Base-by-base conservation (phyloP, 768 basidiomycete genomes). In the Mycena sanguinolenta region DNA sequence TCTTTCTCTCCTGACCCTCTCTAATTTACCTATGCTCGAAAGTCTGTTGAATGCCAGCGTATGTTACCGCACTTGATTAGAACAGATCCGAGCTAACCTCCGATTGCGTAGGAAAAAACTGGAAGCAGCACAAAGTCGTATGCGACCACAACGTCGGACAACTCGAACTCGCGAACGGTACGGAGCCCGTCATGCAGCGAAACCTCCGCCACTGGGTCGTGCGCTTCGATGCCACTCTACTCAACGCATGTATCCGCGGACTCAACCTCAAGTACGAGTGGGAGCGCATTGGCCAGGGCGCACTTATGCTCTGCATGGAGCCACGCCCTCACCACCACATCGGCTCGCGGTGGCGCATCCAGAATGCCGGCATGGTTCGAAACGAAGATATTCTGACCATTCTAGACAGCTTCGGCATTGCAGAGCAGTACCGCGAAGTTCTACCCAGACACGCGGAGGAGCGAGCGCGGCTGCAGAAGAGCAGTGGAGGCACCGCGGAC, bases 101-200 rank as follows among this genome's bases (percentile, higher is more conserved):
- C n/a, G n/a, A n/a, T n/a, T n/a, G n/a, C n/a, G n/a, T n/a, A 46
- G 59, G 49, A 61, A 61, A 61, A 61, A 27, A 63, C 62, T 63
- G 62, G 62, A 34, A 63, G 62, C 34, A 38, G 49, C 62, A 63
- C 50, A 63, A 63, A 53, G 50, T 50, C 34, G 39, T 52, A 7
- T 63, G 62, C 53, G 39, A 53, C 62, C 32, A 38, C 49, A 63
- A 53, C 34, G 23, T 53, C 34, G 62, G 53, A 25, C 62, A 63
- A 21, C 27, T 49, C n/a, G 36, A 14, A 36, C 32, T 53, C 50
- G 34, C 49, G 50, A 53, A n/a, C n/a, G n/a, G n/a, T n/a, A n/a
- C n/a, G 25, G 62, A 63, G 34, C 62, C 34, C 17, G 50, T 53
- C 39, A 49, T 63, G 62, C 50, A 63, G 38, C 62, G 62, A 27